phyloP scores from a whole-genome alignment of 306 rosid genomes.

The Oxytropis ochrocephala region DNA sequence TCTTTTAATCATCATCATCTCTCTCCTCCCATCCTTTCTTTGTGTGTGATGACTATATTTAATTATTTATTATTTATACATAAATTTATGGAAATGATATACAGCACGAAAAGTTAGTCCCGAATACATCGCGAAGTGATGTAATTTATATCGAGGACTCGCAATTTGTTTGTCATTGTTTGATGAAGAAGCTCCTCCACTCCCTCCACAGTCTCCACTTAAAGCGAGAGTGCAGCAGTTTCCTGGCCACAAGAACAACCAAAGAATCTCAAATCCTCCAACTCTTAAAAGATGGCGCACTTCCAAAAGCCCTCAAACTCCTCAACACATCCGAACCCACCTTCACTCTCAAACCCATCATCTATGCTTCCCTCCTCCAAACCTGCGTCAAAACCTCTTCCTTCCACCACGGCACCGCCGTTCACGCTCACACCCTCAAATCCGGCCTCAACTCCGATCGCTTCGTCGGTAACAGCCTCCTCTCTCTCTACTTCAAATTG shows the following conservation, averaged over 20 bases:
- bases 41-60: too few species aligned
- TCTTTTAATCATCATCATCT: too few species aligned
- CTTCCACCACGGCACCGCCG: conserved; percentile 50
- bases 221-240: conserved; percentile 38
- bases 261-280: conserved; percentile 40
- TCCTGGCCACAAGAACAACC: conserved; percentile 17
- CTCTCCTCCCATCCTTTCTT: too few species aligned
- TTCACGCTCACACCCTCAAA: conserved; percentile 64
- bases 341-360: conserved; percentile 35
- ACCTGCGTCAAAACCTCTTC: conserved; percentile 47
- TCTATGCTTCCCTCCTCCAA: conserved; percentile 71
- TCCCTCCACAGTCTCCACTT: not conserved
- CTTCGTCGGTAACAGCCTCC: conserved; percentile 75
- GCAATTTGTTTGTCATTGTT: not conserved
- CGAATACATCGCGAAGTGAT: too few species aligned
- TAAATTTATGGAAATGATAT: too few species aligned
- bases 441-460: conserved; percentile 66
- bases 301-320: conserved; percentile 35
- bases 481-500: conserved; percentile 64
- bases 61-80: too few species aligned
- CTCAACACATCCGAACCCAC: conserved; percentile 36
- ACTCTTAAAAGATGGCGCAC: conserved; percentile 40
- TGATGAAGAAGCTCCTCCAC: not conserved
- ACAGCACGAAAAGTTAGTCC: too few species aligned
- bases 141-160: too few species aligned